Base-by-base conservation (phyloP, 2,329 filamentous ascomycete genomes). In the Thermoascus crustaceus region DNA sequence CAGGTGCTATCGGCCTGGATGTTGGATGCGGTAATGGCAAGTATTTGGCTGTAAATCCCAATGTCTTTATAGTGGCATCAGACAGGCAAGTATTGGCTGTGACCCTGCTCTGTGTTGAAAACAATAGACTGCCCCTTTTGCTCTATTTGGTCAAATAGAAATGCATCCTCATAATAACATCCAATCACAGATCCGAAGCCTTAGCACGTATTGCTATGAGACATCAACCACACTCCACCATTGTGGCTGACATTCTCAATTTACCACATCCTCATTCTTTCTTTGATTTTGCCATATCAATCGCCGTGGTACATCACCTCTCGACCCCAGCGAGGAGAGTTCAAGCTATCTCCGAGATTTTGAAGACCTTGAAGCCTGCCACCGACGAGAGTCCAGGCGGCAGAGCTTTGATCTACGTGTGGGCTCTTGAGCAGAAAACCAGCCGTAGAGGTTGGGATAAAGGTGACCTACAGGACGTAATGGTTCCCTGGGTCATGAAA, bases 1-100 rank as follows among this genome's bases (percentile, higher is more conserved):
- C 78, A 8, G 89, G 88, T 17, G 75, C 84, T 32, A 64, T 96
- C 37, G 91, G 91, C 7, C 71, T 94, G 20, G 91, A 98, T 61
- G 72, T 96, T 38, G 91, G 91, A 41, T 96, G 91, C 63, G 91
- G 91, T 40, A 98, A 98, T 65, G 91, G 91, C 48, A 96, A 96
- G 69, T 95, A 96, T 59, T 69, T 96, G 41, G 68, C 74, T 41
- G 82, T 94, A 38, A 93, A 93, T 62, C 72, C 71, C 14, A 64
- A 76, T 49, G 65, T 94, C 32, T 87, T 84, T 64, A 81, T 95
- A 35, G 58, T 96, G 40, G 89, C 79, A 38, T 89, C 82, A 37
- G 91, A 96, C 67, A 76, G 86, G 68, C 93, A 77, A 50, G 69
- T 52, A 22, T 33, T 30, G 10, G 23, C 35, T 30, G 32, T n/a